These are phyloP conservation scores for Diplodia mutila DNA, from an alignment of 2,329 filamentous ascomycete species.

Conservation along the genomic window DNA sequence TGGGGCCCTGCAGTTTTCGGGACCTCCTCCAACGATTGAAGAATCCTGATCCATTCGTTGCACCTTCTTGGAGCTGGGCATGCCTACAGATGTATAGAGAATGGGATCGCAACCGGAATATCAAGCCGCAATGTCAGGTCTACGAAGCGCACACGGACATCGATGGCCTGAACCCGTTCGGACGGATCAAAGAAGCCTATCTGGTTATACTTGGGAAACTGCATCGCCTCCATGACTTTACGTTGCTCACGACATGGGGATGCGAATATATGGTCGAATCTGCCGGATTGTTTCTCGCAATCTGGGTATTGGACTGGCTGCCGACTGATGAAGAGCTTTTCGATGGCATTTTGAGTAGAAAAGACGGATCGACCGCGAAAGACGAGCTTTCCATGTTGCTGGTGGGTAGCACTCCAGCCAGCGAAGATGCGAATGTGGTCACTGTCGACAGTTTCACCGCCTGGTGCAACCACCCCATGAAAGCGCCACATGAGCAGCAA, in stretches of 20 bases:
- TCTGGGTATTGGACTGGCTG: background rate
- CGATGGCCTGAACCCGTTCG: background rate
- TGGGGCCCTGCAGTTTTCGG: no score
- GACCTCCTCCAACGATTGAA: background rate
- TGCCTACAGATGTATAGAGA: background rate
- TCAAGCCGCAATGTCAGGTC: background rate
- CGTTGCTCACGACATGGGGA: no score
- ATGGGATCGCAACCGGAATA: background rate
- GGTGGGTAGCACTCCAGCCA: background rate
- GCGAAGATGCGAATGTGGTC: no score
- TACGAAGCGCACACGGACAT: background rate
- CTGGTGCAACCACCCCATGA: no score
- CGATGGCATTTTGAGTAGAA: background rate
- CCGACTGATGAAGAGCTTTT: background rate
- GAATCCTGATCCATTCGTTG: background rate
- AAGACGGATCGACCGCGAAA: rapidly evolving
- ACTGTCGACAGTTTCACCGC: no score
- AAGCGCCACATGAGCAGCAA: no score
- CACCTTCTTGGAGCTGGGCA: slow-evolving; percentile 3
- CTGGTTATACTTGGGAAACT: background rate
- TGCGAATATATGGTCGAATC: no score
- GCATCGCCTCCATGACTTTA: no score
- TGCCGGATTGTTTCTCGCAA: no score
- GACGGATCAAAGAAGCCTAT: background rate
- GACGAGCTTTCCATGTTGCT: background rate